A percentile compares a stretch with the other conserved stretches of the same genome.
These are phyloP conservation scores for Suillus weaverae DNA, from an alignment of 768 basidiomycete species.

Conservation along the genomic window DNA sequence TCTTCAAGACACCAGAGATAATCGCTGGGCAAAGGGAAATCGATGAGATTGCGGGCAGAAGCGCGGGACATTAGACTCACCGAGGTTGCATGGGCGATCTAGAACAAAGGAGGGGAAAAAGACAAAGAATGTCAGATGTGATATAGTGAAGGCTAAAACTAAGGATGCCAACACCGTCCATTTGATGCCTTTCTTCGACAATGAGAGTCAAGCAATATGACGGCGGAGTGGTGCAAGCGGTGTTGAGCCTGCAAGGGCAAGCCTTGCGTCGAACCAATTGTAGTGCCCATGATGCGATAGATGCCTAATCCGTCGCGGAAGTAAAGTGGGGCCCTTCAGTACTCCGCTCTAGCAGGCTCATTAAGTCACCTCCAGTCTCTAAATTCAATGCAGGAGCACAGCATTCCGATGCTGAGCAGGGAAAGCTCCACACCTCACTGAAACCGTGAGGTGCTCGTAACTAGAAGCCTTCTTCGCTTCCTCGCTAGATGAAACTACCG, in stretches of 20 bases:
- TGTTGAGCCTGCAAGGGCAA: not conserved
- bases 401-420: constrained; percentile 2
- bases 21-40: constrained; percentile 6
- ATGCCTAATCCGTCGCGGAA: not conserved
- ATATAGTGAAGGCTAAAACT: not conserved
- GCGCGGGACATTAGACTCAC: not conserved
- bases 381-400: not conserved
- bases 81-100: not conserved
- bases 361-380: not conserved
- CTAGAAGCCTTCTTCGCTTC: constrained; percentile 2
- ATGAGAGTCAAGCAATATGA: not conserved
- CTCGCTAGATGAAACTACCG: not conserved
- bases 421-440: constrained; percentile 3
- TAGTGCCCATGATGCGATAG: not conserved
- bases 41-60: constrained; percentile 4
- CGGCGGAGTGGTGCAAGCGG: not conserved
- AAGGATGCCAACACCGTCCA: not conserved
- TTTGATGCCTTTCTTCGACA: not conserved
- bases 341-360: not conserved
- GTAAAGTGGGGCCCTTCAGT: constrained; percentile 4
- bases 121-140: not conserved
- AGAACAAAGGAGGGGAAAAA: constrained; percentile 3
- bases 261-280: not conserved
- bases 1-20: constrained; percentile 2
- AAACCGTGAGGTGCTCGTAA: constrained; percentile 2